Conservation (phyloP, 1,284 basidiomycete genomes). For the Melampsora larici-populina region DNA sequence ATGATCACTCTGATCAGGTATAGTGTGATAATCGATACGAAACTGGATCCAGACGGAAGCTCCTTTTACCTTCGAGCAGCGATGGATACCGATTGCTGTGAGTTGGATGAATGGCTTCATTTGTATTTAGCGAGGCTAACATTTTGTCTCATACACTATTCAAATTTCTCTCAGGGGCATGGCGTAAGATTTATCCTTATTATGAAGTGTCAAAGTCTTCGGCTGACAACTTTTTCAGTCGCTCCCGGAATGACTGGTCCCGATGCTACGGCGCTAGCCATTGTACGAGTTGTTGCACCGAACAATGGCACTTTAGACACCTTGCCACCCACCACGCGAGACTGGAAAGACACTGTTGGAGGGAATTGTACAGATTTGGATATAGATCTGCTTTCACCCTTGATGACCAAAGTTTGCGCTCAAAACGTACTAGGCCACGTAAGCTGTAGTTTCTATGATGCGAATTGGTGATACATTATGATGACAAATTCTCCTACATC, state of each 20-base stretch:
- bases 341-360: conserved; percentile 38
- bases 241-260: conserved; percentile 34
- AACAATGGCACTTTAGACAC: background rate
- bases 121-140: background rate
- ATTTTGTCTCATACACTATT: background rate
- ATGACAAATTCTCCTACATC: background rate
- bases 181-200: conserved; percentile 21
- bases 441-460: background rate
- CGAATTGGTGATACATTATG: background rate
- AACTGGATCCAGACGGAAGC: conserved; percentile 19
- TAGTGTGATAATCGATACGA: conserved; percentile 40
- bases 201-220: background rate
- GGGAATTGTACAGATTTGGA: conserved; percentile 38
- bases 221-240: background rate
- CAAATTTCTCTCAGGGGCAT: conserved; percentile 21
- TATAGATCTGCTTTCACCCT: conserved; percentile 16
- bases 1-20: conserved; percentile 10
- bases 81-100: too few species aligned
- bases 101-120: background rate
- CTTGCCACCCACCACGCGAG: conserved; percentile 12
- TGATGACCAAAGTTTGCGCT: conserved; percentile 25
- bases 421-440: conserved; percentile 26
- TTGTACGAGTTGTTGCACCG: conserved; percentile 20
- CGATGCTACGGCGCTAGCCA: conserved; percentile 38
- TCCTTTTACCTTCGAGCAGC: conserved; percentile 40